Conservation (phyloP, 2,329 filamentous ascomycete genomes). For the Xylaria polymorpha region DNA sequence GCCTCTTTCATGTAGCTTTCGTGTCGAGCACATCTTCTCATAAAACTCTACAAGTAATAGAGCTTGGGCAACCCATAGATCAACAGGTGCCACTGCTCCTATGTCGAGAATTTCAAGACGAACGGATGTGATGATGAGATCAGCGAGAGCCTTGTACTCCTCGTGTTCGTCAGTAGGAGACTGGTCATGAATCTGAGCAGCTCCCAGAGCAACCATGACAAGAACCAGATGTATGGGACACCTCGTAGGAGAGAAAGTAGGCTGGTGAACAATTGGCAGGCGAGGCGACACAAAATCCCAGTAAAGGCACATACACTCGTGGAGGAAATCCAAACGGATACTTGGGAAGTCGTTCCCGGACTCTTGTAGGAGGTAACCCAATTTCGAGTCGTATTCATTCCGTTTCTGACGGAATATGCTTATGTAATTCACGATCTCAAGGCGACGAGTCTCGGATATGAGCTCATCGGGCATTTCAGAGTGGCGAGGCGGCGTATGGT, state of each 20-base stretch:
- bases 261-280: conserved; percentile 87
- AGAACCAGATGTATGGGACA: conserved; percentile 82
- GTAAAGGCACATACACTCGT: conserved; percentile 85
- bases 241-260: conserved; percentile 84
- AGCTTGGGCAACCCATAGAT: conserved; percentile 89
- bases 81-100: conserved; percentile 84
- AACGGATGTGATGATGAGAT: conserved; percentile 75
- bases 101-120: conserved; percentile 86
- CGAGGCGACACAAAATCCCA: conserved; percentile 89
- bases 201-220: conserved; percentile 86
- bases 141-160: conserved; percentile 61
- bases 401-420: conserved; percentile 58
- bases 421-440: conserved; percentile 59
- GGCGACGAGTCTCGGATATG: conserved; percentile 58
- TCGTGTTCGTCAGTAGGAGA: conserved; percentile 64
- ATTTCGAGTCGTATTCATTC: conserved; percentile 53
- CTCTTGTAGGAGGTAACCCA: conserved; percentile 52
- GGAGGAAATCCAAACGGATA: conserved; percentile 82
- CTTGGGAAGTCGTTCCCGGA: conserved; percentile 57
- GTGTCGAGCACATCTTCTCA: conserved; percentile 90
- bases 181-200: conserved; percentile 77
- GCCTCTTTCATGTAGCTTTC: conserved; percentile 84
- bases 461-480: conserved; percentile 57
- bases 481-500: conserved; percentile 56
- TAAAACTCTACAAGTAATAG: conserved; percentile 86